A percentile compares a stretch with the other conserved stretches of the same genome.
Conservation (phyloP, 2,329 filamentous ascomycete species). For the Ilyonectria mors-panacis region DNA sequence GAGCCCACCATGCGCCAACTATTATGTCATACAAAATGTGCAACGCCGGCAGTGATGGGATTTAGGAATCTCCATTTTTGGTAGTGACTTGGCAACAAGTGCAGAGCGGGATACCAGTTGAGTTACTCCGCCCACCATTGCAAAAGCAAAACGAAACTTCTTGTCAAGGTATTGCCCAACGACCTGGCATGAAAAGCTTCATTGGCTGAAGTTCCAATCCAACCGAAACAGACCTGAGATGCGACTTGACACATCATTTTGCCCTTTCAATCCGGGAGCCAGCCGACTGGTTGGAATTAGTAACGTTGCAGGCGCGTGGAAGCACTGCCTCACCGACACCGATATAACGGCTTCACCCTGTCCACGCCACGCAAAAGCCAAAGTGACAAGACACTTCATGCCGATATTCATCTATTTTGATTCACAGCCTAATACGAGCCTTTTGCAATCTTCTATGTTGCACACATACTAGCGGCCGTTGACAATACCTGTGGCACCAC, state of each 20-base stretch:
- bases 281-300: background rate
- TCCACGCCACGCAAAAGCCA: background rate
- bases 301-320: background rate
- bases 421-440: background rate
- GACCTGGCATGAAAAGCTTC: background rate
- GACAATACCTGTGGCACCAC: background rate
- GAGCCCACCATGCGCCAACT: background rate
- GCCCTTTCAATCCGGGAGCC: background rate
- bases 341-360: background rate
- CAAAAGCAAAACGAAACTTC: background rate
- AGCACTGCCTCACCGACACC: background rate
- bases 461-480: background rate
- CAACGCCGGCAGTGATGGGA: background rate
- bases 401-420: too few species aligned
- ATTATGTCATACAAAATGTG: background rate
- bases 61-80: background rate
- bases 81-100: background rate
- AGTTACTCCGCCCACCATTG: background rate
- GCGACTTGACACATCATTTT: slow-evolving; percentile 1
- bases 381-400: background rate
- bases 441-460: background rate
- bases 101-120: background rate
- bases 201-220: background rate
- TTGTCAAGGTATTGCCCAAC: background rate
- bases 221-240: background rate